Percentiles rank a stretch among this genome's conserved stretches.
phyloP scores from a whole-genome alignment of 176 grass and related monocot species.

The Carex littledalei region DNA sequence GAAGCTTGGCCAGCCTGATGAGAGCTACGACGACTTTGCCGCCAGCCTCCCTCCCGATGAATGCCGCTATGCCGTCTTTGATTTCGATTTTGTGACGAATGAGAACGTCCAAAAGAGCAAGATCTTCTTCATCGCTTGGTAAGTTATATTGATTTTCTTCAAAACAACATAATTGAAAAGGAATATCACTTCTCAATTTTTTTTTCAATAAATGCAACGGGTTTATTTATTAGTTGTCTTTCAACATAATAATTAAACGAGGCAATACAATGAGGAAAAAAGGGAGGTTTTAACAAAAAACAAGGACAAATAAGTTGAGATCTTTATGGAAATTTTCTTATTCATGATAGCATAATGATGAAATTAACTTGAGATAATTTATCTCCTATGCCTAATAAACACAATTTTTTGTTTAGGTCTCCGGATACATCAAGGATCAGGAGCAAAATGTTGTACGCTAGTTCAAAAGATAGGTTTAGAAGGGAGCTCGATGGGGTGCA shows the following conservation, averaged over 20 bases:
- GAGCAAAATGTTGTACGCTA: conserved; percentile 30
- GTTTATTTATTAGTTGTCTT: not conserved
- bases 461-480: conserved; percentile 37
- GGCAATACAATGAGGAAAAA: not conserved
- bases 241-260: not conserved
- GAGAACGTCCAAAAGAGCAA: conserved; percentile 22
- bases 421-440: conserved; percentile 27
- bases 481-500: conserved; percentile 32
- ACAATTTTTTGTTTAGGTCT: not conserved
- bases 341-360: no score
- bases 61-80: conserved; percentile 61
- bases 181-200: not conserved
- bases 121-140: conserved; percentile 8
- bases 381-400: not conserved
- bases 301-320: not conserved
- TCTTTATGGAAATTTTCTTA: not conserved
- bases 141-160: not conserved
- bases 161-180: not conserved
- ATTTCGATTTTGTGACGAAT: conserved; percentile 48
- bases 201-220: not conserved
- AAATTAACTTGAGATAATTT: not conserved
- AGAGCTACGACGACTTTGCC: conserved; percentile 43
- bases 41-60: conserved; percentile 43
- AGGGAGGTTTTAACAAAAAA: not conserved
- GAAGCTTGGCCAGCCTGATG: conserved; percentile 34